Conservation (phyloP, 208 protist species). For the Trichomonas vaginalis region DNA sequence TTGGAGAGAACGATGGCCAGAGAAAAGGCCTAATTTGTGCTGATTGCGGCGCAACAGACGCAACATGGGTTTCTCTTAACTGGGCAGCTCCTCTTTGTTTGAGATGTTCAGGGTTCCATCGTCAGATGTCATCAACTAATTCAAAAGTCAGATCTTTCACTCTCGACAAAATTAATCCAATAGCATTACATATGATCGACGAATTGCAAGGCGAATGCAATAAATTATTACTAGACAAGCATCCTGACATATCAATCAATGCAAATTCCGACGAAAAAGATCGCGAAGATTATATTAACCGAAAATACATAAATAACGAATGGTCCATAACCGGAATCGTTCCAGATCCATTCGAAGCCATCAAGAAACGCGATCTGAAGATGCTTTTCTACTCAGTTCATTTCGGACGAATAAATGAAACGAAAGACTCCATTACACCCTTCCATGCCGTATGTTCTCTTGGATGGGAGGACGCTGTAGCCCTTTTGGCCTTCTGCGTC, state of each 20-base stretch:
- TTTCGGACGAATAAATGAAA: neutral
- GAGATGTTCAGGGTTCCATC: neutral
- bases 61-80: neutral
- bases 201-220: neutral
- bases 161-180: neutral
- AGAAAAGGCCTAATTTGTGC: neutral
- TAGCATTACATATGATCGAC: neutral
- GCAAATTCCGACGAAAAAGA: neutral
- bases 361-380: neutral
- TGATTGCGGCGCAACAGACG: neutral
- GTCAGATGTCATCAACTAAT: neutral
- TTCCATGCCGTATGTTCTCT: neutral
- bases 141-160: neutral
- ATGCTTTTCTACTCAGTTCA: neutral
- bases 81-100: neutral
- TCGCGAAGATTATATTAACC: neutral
- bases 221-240: neutral
- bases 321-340: neutral
- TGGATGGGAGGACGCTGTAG: neutral
- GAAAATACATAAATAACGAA: neutral
- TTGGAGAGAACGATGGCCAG: neutral
- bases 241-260: neutral
- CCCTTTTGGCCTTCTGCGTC: neutral
- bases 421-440: neutral
- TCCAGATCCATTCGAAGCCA: neutral